Base-by-base conservation (phyloP, 176 grass and related monocot species). In the Hyparrhenia diplandra region DNA sequence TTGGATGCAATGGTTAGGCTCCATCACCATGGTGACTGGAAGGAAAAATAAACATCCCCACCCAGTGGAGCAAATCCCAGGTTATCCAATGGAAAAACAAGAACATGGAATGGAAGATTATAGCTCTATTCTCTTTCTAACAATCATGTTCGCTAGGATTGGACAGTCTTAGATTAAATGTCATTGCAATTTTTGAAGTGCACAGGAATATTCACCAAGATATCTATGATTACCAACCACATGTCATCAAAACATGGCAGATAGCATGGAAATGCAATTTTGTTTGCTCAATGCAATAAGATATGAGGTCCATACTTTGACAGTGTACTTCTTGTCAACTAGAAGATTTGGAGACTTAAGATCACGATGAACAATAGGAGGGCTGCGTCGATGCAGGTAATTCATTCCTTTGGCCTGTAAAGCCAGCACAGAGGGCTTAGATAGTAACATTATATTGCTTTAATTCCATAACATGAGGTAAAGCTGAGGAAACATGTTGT, bases 301-400 rank as follows among this genome's bases (percentile, higher is more conserved):
- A 42, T 24, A 51, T 52, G 34, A 25, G 76, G 71, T 64, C 42
- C 34, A 83, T 93, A 98, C 95, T 82, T 98, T 98, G 51, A 94
- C 95, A 51, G 92, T 98, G 72, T 98, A 98, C 81, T 98, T 98
- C 82, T 90, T 98, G 81, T 98, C 95, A 47, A 94, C 95, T 45
- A 98, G 83, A 93, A 98, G 92, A 94, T 98, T 98, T 73, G 92
- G 95, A 85, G 95, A 98, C 74, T 98, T 98, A 84, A 98, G 82
- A 91, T 98, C 95, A 86, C 95, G 86, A 57, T 98, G 95, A 87
- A 98, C 95, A 84, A 98, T 91, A 74, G 95, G 95, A 63, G 95
- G 92, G 77, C 89, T 94, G 11, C 92, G 95, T 82, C 77, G 92
- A 67, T 98, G 95, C 59, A 98, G 89, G 92, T 98, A 98, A 57